Conservation (phyloP, 1,139 yeast genomes). For the Kodamaea anthophila region DNA sequence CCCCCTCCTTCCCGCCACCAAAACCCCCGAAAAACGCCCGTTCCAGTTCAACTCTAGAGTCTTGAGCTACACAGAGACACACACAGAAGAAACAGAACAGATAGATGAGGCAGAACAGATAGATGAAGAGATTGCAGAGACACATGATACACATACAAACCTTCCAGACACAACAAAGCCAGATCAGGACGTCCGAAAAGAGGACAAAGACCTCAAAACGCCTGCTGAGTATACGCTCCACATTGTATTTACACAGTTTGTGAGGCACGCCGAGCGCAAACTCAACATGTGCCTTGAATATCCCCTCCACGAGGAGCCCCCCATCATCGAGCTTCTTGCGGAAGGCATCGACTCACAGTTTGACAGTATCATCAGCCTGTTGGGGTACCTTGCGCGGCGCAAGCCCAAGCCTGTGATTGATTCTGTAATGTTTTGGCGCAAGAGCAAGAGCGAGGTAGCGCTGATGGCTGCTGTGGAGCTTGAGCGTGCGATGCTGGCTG, state of each 20-base stretch:
- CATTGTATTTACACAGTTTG: slow-evolving; percentile 90
- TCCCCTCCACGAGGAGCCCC: slow-evolving; percentile 70
- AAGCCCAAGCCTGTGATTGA: slow-evolving; percentile 96
- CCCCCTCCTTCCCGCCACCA: slow-evolving; percentile 2
- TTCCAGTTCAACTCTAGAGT: slow-evolving; percentile 5
- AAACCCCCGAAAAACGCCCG: slow-evolving; percentile 1
- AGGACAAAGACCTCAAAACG: slow-evolving; percentile 64
- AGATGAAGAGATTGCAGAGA: too few species aligned
- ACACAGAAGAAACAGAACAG: too few species aligned
- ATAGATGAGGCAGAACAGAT: too few species aligned
- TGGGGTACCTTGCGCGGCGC: slow-evolving; percentile 84
- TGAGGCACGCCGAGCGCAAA: slow-evolving; percentile 86
- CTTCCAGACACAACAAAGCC: too few species aligned
- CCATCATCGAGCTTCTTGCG: slow-evolving; percentile 72
- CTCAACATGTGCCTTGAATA: slow-evolving; percentile 67
- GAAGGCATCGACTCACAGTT: slow-evolving; percentile 84
- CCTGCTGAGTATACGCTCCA: slow-evolving; percentile 94
- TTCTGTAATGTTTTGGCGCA: slow-evolving; percentile 97
- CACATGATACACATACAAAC: too few species aligned
- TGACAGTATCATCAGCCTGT: slow-evolving; percentile 75
- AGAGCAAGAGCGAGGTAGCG: slow-evolving; percentile 80
- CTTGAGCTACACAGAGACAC: slow-evolving; percentile 7
- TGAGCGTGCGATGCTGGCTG: slow-evolving; percentile 29
- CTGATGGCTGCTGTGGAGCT: slow-evolving; percentile 65
- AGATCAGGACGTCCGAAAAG: slow-evolving; percentile 5